Conservation (phyloP, 1,284 basidiomycete genomes). For the Puccinia sorghi region DNA sequence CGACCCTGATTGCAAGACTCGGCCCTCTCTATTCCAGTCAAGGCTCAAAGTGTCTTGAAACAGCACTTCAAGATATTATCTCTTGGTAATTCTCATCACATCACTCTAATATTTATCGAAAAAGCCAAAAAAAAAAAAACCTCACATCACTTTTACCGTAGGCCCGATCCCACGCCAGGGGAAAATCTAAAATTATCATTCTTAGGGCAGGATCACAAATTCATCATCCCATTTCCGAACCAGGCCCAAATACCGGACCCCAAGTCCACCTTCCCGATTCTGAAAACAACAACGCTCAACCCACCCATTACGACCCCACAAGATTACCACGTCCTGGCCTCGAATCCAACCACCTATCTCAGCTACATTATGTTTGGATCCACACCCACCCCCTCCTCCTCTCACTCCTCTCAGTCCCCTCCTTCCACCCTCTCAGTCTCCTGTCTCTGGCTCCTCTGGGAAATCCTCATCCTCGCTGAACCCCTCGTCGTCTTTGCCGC, state of each 20-base stretch:
- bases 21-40: conserved; percentile 25
- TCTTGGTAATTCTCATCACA: conserved; percentile 11
- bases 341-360: conserved; percentile 66
- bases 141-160: background rate
- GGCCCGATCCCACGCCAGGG: conserved; percentile 64
- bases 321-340: conserved; percentile 70
- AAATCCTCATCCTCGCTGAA: conserved; percentile 81
- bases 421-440: conserved; percentile 51
- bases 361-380: conserved; percentile 55
- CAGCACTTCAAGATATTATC: conserved; percentile 13
- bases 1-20: conserved; percentile 18
- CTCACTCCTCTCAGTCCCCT: background rate
- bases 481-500: conserved; percentile 81
- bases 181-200: conserved; percentile 73
- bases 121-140: too few relatives aligned
- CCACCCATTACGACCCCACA: conserved; percentile 12
- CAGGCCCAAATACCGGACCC: conserved; percentile 71
- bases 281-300: conserved; percentile 14
- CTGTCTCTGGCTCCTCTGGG: conserved; percentile 76
- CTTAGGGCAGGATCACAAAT: conserved; percentile 71
- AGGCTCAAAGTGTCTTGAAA: conserved; percentile 21
- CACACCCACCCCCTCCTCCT: conserved; percentile 55
- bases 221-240: conserved; percentile 69
- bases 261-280: background rate
- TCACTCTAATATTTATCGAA: too few relatives aligned